Evolutionary conservation across 495 filamentous ascomycete species (phyloP), one percentile per base, ranked within the genome.

Genomic region (Emericellopsis terricola): DNA sequence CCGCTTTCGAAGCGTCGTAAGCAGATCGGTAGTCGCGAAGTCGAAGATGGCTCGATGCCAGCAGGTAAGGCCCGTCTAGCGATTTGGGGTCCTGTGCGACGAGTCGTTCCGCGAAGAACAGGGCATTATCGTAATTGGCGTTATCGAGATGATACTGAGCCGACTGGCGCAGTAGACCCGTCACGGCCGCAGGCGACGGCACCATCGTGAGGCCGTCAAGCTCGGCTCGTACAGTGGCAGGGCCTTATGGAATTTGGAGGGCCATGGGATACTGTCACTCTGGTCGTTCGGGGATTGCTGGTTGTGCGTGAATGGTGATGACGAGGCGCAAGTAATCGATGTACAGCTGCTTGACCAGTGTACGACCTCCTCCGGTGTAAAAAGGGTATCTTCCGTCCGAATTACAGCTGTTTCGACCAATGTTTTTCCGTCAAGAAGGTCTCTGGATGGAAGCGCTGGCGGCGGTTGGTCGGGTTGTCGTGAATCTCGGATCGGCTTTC

Each of bases 101-200:
- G 4, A 96, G 66, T 31, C 89, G 76, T 33, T 83, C 81, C 31
- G 89, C 78, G 27, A 92, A 75, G 56, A 96, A 96, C 19, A 93
- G 71, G 33, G 89, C 89, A 44, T 89, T 94, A 20, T 79, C 69
- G 42, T 78, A 64, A 19, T 86, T 66, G 44, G 86, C 76, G 44
- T 87, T 91, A 56, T 97, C 89, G 50, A 97, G 71, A 48, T 92
- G 76, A 56, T 96, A 93, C 55, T 84, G 80, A 39, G 96, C 74
- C 34, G 82, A 65, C 48, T 89, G 79, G 48, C 78, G 70, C 43
- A 96, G 61, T 55, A 92, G 80, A 50, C 63, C 62, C 27, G 77
- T 62, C 42, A 85, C 65, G 49, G 76, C 65, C 13, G 67, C 51
- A 41, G 64, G 71, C 19, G 69, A 69, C 6, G 81, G 75, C 37